Base-by-base conservation (phyloP, 2,329 filamentous ascomycete genomes). In the Pseudogymnoascus sp. region DNA sequence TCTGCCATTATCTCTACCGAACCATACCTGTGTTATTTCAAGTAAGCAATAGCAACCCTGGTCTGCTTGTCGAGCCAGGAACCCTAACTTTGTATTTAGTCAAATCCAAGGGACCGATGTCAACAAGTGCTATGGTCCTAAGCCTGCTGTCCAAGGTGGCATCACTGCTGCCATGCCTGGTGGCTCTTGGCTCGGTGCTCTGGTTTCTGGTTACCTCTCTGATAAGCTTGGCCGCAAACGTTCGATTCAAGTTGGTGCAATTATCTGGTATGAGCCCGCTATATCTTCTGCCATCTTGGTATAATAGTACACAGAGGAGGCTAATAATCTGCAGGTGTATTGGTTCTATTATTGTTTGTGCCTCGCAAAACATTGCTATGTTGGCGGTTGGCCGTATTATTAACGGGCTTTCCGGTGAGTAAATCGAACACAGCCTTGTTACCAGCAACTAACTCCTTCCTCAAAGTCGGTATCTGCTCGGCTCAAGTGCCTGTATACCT, bases 81-180 rank as follows among this genome's bases (percentile, higher is more conserved):
- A 77, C 12, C 80, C 81, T 0, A 80, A 80, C 0, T 75, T 76
- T 8, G 68, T 82, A 14, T 82, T 79, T 23, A 80, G 83, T 69
- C 77, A 63, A 64, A 66, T 63, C 23, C 50, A 50, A 56, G 50
- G 50, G 33, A 16, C 33, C 65, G 18, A 65, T 75, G 76, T 33
- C 50, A 33, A 56, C 7, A 72, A 75, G 7, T 85, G 82, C 72
- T 78, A 76, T 14, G 84, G 84, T 35, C 84, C 84, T 3, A 73
- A 71, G 11, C 71, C 77, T 40, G 71, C 75, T 63, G 74, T 79
- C 0, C 83, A 84, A 71, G 85, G 85, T 65, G 84, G 84, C 59
- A 89, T 90, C 70, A 87, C 84, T 0, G 86, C 88, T 21, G 78
- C 85, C 59, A 90, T 90, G 85, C 84, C 87, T 21, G 87, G 81